These are phyloP conservation scores for Schizophyllum commune DNA, from an alignment of 1,284 basidiomycete genomes.

Conservation along the genomic window DNA sequence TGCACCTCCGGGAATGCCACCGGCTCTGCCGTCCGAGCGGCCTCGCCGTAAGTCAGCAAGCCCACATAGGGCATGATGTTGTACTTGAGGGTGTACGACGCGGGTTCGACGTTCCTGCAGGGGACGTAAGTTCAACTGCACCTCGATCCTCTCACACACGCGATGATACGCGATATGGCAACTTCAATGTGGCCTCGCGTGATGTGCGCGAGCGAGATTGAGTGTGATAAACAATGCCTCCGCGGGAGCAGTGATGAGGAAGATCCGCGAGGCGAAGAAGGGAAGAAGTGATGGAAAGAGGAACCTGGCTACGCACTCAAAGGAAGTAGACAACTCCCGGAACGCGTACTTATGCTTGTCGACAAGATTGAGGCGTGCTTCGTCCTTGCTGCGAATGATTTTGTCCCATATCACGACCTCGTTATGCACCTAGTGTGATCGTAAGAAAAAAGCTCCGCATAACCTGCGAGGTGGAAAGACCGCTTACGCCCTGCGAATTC, in stretches of 20 bases:
- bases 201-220: neutral
- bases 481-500: slow-evolving; percentile 55
- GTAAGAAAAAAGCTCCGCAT: slow-evolving; percentile 1
- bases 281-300: neutral
- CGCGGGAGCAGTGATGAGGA: neutral
- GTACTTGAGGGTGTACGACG: slow-evolving; percentile 75
- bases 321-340: slow-evolving; percentile 67
- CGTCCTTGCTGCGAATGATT: slow-evolving; percentile 72
- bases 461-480: neutral
- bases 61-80: slow-evolving; percentile 91
- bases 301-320: slow-evolving; percentile 54
- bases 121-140: too few species aligned
- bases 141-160: neutral
- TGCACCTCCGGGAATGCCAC: slow-evolving; percentile 34
- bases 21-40: slow-evolving; percentile 48
- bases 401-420: slow-evolving; percentile 89
- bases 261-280: neutral
- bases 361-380: slow-evolving; percentile 59
- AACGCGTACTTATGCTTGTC: slow-evolving; percentile 82
- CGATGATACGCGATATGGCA: neutral
- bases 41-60: slow-evolving; percentile 68
- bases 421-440: slow-evolving; percentile 54
- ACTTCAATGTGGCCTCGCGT: neutral
- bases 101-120: slow-evolving; percentile 53
- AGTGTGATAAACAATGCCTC: neutral